Percentiles rank a stretch among this genome's conserved stretches.
Evolutionary conservation across 2,329 filamentous ascomycete genomes (phyloP).

Genomic region (Colletotrichum brevisporum): DNA sequence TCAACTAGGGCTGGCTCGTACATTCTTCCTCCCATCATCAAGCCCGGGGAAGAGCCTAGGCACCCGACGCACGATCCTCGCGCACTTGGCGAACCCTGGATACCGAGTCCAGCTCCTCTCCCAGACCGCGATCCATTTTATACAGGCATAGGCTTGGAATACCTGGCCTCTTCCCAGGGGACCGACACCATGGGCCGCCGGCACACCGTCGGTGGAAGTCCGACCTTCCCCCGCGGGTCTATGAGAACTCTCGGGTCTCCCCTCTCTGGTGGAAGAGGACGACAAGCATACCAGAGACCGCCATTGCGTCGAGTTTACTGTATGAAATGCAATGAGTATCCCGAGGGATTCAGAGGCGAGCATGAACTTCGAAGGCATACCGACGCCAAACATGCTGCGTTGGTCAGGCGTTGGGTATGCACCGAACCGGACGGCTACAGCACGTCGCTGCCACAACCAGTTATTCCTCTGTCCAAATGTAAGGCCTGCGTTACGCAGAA

Average conservation of each 20-base stretch:
- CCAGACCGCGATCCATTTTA: slow-evolving; percentile 48
- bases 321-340: slow-evolving; percentile 82
- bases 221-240: slow-evolving; percentile 55
- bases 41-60: slow-evolving; percentile 51
- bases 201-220: slow-evolving; percentile 63
- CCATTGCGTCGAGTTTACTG: slow-evolving; percentile 83
- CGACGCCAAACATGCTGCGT: slow-evolving; percentile 69
- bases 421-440: slow-evolving; percentile 61
- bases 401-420: slow-evolving; percentile 71
- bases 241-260: slow-evolving; percentile 60
- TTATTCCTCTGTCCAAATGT: slow-evolving; percentile 67
- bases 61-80: slow-evolving; percentile 57
- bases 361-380: slow-evolving; percentile 84
- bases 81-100: slow-evolving; percentile 56
- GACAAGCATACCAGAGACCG: slow-evolving; percentile 64
- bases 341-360: slow-evolving; percentile 90
- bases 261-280: slow-evolving; percentile 54
- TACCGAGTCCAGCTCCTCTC: slow-evolving; percentile 41
- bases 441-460: slow-evolving; percentile 59
- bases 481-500: slow-evolving; percentile 71
- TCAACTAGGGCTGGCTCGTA: slow-evolving; percentile 46
- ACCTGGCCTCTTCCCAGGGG: slow-evolving; percentile 50
- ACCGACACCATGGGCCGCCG: slow-evolving; percentile 53
- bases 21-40: slow-evolving; percentile 51
- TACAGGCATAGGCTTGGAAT: slow-evolving; percentile 46